Evolutionary conservation across 768 basidiomycete genomes (phyloP).

Genomic region (Asterophora lycoperdoides): DNA sequence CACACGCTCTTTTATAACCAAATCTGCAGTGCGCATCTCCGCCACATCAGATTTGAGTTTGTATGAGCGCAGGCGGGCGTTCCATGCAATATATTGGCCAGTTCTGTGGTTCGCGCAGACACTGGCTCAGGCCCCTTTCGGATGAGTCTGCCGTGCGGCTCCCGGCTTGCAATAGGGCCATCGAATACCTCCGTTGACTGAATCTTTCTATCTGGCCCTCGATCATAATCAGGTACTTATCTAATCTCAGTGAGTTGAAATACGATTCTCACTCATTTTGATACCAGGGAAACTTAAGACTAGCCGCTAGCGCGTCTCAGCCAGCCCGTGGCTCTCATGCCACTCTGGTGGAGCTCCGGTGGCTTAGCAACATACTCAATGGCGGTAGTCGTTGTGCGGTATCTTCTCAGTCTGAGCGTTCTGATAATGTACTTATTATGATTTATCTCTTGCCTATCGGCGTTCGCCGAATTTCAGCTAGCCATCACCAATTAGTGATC

Average conservation of each 20-base stretch:
- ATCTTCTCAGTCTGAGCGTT: constrained; percentile 1
- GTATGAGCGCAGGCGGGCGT: constrained; percentile 12
- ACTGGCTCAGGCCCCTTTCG: constrained; percentile 20
- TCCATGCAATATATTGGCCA: constrained; percentile 12
- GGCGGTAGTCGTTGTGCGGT: too few species aligned
- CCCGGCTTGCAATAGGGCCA: constrained; percentile 16
- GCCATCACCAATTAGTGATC: constrained; percentile 3
- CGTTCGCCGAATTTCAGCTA: not conserved
- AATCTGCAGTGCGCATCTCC: constrained; percentile 11
- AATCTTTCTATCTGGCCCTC: constrained; percentile 25
- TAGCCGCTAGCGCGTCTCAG: constrained; percentile 9
- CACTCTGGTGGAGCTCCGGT: constrained; percentile 7
- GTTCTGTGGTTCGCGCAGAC: constrained; percentile 12
- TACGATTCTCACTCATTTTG: constrained; percentile 14
- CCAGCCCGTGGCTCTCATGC: constrained; percentile 10
- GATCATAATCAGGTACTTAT: constrained; percentile 19
- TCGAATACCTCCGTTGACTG: constrained; percentile 27
- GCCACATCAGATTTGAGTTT: constrained; percentile 19
- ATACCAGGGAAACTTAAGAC: too few species aligned
- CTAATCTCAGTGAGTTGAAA: constrained; percentile 13
- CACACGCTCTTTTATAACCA: constrained; percentile 14
- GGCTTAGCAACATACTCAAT: constrained; percentile 7
- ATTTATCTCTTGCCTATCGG: not conserved
- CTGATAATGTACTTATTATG: not conserved
- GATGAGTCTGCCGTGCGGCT: constrained; percentile 20